Evolutionary conservation across 441 rosid genomes (phyloP).

Genomic region (Euphorbia celastroides): DNA sequence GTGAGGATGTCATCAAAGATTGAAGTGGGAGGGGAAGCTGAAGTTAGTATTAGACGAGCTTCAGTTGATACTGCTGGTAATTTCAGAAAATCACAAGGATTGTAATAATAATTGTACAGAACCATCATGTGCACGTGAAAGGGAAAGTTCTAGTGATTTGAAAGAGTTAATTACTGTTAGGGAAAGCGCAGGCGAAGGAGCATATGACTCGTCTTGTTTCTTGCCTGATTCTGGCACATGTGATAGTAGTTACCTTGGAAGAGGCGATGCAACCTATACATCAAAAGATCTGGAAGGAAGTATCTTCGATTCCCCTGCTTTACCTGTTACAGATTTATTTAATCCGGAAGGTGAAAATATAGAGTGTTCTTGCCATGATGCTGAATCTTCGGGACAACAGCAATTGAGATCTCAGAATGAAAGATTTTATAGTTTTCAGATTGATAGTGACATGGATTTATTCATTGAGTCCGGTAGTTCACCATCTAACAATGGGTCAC

Average conservation of each 20-base stretch:
- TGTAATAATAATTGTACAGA: slow-evolving; percentile 59
- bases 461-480: slow-evolving; percentile 56
- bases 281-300: slow-evolving; percentile 37
- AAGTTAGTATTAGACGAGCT: slow-evolving; percentile 36
- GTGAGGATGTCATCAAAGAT: slow-evolving; percentile 76
- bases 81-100: slow-evolving; percentile 39
- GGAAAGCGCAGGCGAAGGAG: slow-evolving; percentile 52
- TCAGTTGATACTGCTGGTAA: slow-evolving; percentile 38
- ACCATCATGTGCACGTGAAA: slow-evolving; percentile 36
- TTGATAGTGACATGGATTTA: slow-evolving; percentile 67
- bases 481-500: slow-evolving; percentile 28
- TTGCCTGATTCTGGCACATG: slow-evolving; percentile 39
- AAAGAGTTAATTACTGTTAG: slow-evolving; percentile 55
- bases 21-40: slow-evolving; percentile 41
- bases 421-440: slow-evolving; percentile 66
- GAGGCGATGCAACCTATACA: slow-evolving; percentile 29
- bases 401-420: slow-evolving; percentile 37
- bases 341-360: slow-evolving; percentile 40
- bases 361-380: slow-evolving; percentile 29
- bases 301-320: slow-evolving; percentile 56
- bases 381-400: slow-evolving; percentile 28
- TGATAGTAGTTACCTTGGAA: slow-evolving; percentile 36
- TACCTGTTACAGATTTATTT: slow-evolving; percentile 75
- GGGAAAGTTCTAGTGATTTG: slow-evolving; percentile 59
- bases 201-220: slow-evolving; percentile 47